These are phyloP conservation scores for Ceratocystis diversiconidia DNA, from an alignment of 2,329 filamentous ascomycete genomes.

Conservation along the genomic window DNA sequence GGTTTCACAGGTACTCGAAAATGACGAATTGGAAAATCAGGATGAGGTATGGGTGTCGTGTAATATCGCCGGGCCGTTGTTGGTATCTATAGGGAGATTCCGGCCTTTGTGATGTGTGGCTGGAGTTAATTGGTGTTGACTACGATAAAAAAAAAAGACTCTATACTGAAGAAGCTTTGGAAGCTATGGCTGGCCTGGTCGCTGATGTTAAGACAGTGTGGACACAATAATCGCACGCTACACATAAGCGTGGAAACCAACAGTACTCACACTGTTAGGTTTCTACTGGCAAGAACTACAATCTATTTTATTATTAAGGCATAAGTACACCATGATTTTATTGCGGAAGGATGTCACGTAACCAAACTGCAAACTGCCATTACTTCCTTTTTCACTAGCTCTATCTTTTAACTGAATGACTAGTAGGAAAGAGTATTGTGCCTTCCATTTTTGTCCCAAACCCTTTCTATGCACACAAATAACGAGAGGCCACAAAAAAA, in stretches of 20 bases:
- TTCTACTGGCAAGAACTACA: neutral
- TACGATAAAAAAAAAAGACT: neutral
- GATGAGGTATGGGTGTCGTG: neutral
- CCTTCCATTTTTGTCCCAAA: neutral
- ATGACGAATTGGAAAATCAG: neutral
- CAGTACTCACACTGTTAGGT: slow-evolving; percentile 8
- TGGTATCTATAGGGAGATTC: neutral
- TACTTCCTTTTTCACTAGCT: neutral
- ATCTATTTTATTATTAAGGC: neutral
- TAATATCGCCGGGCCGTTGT: neutral
- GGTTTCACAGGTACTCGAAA: neutral
- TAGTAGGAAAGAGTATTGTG: neutral
- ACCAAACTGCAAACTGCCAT: neutral
- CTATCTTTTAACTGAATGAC: neutral
- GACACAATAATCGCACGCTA: neutral
- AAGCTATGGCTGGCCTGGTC: neutral
- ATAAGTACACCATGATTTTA: neutral
- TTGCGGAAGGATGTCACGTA: neutral
- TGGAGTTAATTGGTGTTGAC: neutral
- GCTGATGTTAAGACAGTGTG: slow-evolving; percentile 14
- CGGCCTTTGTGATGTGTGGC: neutral
- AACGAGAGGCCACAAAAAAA: neutral
- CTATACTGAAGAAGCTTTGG: neutral
- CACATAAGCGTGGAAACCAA: accelerated
- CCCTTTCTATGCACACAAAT: neutral